A percentile compares a stretch with the other conserved stretches of the same genome.
phyloP scores from a whole-genome alignment of 1,284 basidiomycete genomes.

The Ganoderma lucidum region DNA sequence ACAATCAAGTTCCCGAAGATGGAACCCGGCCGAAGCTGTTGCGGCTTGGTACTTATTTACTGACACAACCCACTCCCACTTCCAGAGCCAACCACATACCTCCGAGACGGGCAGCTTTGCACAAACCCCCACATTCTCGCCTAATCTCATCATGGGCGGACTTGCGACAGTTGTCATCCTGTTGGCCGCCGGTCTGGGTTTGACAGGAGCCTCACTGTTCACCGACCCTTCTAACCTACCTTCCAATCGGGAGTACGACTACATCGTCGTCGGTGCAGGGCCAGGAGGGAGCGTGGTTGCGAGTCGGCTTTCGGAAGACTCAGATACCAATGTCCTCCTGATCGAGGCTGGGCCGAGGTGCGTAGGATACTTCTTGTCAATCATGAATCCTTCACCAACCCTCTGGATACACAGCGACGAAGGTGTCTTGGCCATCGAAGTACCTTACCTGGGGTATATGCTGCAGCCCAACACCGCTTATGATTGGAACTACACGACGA shows the following conservation, averaged over 20 bases:
- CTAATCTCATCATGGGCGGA: not conserved
- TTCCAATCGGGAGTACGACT: constrained; percentile 10
- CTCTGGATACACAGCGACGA: constrained; percentile 33
- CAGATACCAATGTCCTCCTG: constrained; percentile 29
- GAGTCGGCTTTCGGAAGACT: constrained; percentile 32
- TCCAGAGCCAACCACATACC: not conserved
- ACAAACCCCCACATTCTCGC: not conserved
- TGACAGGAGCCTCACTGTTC: constrained; percentile 8
- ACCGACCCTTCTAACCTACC: constrained; percentile 11
- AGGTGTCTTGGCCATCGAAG: constrained; percentile 30
- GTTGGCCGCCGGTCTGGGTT: not conserved
- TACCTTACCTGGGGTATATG: constrained; percentile 36
- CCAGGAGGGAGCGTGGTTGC: constrained; percentile 33
- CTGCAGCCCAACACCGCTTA: constrained; percentile 32
- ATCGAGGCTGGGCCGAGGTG: constrained; percentile 34
- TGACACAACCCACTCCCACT: not conserved
- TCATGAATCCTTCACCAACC: not conserved
- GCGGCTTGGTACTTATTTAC: not conserved
- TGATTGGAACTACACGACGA: constrained; percentile 49
- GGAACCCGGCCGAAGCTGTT: not conserved
- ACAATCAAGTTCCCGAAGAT: not conserved
- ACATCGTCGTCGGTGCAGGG: constrained; percentile 19
- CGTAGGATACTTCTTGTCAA: constrained; percentile 5
- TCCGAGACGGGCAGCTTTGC: not conserved
- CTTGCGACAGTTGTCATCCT: not conserved